phyloP scores from a whole-genome alignment of 2,329 filamentous ascomycete species.

The Lizonia empirigonia region DNA sequence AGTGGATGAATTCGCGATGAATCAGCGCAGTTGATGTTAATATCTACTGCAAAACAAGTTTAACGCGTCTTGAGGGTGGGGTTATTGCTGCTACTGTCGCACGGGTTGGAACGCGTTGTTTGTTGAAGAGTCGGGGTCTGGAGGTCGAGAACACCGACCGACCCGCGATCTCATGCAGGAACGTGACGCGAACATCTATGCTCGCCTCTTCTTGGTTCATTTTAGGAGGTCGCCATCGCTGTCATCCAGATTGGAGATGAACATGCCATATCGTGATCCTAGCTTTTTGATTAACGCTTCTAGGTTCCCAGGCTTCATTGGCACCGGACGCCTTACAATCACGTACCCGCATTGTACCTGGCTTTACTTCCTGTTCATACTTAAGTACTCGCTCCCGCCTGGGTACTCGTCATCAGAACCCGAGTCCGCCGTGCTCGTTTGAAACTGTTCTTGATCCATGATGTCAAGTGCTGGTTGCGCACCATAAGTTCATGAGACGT shows the following conservation, averaged over 20 bases:
- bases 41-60: constrained; percentile 1
- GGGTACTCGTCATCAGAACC: too few species aligned
- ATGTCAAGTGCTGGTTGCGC: too few species aligned
- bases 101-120: background rate
- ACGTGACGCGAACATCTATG: constrained; percentile 10
- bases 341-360: background rate
- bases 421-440: too few species aligned
- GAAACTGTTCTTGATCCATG: too few species aligned
- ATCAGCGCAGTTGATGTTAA: constrained; percentile 3
- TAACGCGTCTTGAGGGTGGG: background rate
- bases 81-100: background rate
- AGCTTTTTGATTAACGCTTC: background rate
- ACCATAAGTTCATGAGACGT: too few species aligned
- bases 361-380: background rate
- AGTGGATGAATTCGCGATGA: background rate
- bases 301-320: background rate
- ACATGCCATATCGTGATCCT: background rate
- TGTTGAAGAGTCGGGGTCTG: constrained; percentile 1
- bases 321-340: background rate
- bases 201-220: background rate
- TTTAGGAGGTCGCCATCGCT: background rate
- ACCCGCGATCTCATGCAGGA: background rate
- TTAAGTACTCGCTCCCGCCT: too few species aligned
- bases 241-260: background rate
- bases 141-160: background rate